These are phyloP conservation scores for Russula ochroleuca DNA, from an alignment of 768 basidiomycete genomes.

Conservation along the genomic window DNA sequence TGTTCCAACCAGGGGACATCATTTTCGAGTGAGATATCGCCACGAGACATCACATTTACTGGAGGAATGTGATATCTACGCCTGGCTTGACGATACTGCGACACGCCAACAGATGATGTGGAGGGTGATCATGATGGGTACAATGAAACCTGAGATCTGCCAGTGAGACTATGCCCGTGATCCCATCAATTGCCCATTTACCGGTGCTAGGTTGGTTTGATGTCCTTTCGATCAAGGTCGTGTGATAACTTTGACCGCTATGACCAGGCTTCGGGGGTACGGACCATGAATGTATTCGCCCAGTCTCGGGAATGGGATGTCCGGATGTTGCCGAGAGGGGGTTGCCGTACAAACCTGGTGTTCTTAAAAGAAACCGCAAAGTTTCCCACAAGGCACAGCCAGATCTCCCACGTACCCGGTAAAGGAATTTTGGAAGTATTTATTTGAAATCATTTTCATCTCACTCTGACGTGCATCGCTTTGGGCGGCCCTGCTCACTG, in stretches of 20 bases:
- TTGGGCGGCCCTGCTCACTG: no score
- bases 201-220: not conserved
- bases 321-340: not conserved
- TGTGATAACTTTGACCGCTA: not conserved
- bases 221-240: not conserved
- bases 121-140: not conserved
- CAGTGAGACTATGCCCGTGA: not conserved
- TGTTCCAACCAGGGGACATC: not conserved
- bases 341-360: no score
- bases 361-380: no score
- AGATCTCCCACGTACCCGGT: no score
- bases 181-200: not conserved
- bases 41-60: not conserved
- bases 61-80: not conserved
- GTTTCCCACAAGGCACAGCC: no score
- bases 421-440: no score
- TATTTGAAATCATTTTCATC: no score
- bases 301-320: not conserved
- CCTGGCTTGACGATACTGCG: not conserved
- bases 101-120: not conserved
- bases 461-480: no score
- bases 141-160: not conserved
- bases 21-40: not conserved
- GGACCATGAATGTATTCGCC: not conserved
- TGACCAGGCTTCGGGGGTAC: not conserved